Evolutionary conservation across 345 rosid species (phyloP), one percentile per base, ranked within the genome.

Genomic region (Pistacia atlantica): DNA sequence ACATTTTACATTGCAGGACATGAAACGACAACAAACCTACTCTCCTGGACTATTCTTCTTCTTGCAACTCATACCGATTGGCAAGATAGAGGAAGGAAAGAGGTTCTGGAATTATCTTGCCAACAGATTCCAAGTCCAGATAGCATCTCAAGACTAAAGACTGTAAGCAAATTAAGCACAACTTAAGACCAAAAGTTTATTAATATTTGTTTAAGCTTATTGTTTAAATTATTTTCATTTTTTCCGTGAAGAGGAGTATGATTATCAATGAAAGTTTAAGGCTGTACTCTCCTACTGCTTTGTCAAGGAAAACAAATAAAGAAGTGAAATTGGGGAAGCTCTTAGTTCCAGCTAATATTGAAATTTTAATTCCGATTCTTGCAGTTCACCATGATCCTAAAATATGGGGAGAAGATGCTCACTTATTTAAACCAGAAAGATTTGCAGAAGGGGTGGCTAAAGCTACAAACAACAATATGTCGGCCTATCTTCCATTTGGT

Each of bases 391-490:
- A 82, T 20, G 70, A 83, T 63, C 78, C 84, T 64, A 31, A 76
- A 37, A 56, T 85, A 20, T 85, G 88, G 92, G 89, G 89, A 57
- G 83, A 81, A 3, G 88, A 85, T 70, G 84, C 37, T 11, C 77
- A 79, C 48, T 74, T 74, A 87, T 84, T 84, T 80, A 83, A 78
- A 64, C 89, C 88, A 10, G 84, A 85, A 65, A 81, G 92, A 68
- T 87, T 87, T 55, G 73, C 83, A 0, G 77, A 81, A 71, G 89
- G 89, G 9, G 67, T 82, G 5, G 86, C 84, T 55, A 84, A 79
- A 56, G 92, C 92, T 48, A 5, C 7, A 38, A 20, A 6, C 68
- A 20, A 17, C 1, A 49, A 49, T 13, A 49, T 49, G 54, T 11
- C 12, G 3, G 54, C 54, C 11, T 49, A 9, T 49, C 13, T 49